Conservation (phyloP, 352 stramenopile species). For the Globisporangium paddicum region DNA sequence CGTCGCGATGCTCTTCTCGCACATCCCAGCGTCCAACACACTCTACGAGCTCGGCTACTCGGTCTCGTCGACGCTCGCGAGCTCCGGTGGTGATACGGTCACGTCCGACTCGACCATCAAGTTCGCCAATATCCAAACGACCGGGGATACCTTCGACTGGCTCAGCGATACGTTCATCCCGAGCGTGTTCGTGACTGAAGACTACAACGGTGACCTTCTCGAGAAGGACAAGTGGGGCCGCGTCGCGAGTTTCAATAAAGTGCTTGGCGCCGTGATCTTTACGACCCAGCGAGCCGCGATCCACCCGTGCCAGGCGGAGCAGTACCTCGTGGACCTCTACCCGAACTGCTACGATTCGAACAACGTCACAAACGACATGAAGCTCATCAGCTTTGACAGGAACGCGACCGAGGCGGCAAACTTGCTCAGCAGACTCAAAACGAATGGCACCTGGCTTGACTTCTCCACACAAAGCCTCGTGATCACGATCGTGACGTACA, state of each 20-base stretch:
- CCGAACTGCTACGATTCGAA: slow-evolving; percentile 34
- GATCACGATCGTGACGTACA: slow-evolving; percentile 48
- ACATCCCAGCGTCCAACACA: slow-evolving; percentile 23
- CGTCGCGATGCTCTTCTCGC: slow-evolving; percentile 40
- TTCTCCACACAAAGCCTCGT: slow-evolving; percentile 31
- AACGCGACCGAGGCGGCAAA: slow-evolving; percentile 22
- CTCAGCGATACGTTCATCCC: slow-evolving; percentile 36
- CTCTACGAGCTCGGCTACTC: slow-evolving; percentile 34
- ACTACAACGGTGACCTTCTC: slow-evolving; percentile 42
- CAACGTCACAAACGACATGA: slow-evolving; percentile 16
- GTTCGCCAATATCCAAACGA: slow-evolving; percentile 34
- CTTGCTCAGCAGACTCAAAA: slow-evolving; percentile 23
- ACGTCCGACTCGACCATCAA: slow-evolving; percentile 40
- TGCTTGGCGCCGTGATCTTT: slow-evolving; percentile 34
- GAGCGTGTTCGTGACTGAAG: slow-evolving; percentile 36
- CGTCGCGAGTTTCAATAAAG: slow-evolving; percentile 28
- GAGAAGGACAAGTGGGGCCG: slow-evolving; percentile 21
- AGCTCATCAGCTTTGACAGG: slow-evolving; percentile 44
- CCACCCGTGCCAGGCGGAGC: slow-evolving; percentile 21
- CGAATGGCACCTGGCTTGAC: slow-evolving; percentile 31
- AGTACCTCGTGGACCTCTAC: slow-evolving; percentile 36
- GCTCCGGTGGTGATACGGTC: slow-evolving; percentile 38
- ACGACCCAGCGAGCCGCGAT: slow-evolving; percentile 17
- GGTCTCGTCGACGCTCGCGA: slow-evolving; percentile 27
- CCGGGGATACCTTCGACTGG: slow-evolving; percentile 42